Evolutionary conservation across 1,284 basidiomycete genomes (phyloP).

Genomic region (Ceratorhiza oryzae-sativae): DNA sequence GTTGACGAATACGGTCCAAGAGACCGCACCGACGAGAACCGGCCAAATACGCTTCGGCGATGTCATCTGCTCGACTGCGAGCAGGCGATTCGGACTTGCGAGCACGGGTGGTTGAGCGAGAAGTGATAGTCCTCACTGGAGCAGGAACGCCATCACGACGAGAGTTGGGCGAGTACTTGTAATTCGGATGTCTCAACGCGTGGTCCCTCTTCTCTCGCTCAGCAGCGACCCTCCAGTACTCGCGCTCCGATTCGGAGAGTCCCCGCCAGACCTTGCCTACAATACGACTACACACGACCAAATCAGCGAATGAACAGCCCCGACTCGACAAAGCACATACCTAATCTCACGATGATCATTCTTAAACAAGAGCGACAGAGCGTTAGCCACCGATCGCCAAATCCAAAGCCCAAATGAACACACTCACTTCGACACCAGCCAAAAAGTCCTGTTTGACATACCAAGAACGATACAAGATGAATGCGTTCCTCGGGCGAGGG

Average conservation of each 20-base stretch:
- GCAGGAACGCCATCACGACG: slow-evolving; percentile 25
- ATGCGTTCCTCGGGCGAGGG: slow-evolving; percentile 42
- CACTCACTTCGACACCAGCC: not conserved
- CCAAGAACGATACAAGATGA: slow-evolving; percentile 41
- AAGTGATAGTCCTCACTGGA: not conserved
- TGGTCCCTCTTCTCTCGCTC: slow-evolving; percentile 37
- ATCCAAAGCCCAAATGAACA: slow-evolving; percentile 1
- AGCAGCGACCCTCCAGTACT: slow-evolving; percentile 31
- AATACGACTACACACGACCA: slow-evolving; percentile 31
- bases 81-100: slow-evolving; percentile 12
- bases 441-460: slow-evolving; percentile 36
- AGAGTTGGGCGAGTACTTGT: slow-evolving; percentile 40
- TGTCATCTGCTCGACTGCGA: not conserved
- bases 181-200: slow-evolving; percentile 39
- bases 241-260: slow-evolving; percentile 31
- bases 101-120: slow-evolving; percentile 9
- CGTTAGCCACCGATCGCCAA: slow-evolving; percentile 16
- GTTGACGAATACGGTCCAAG: not conserved
- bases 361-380: slow-evolving; percentile 1
- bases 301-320: not conserved
- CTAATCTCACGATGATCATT: slow-evolving; percentile 43
- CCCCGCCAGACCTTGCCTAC: slow-evolving; percentile 40
- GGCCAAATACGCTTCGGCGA: not conserved
- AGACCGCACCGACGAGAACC: not conserved
- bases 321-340: slow-evolving; percentile 11